phyloP scores from a whole-genome alignment of 306 rosid species.

The Albizia julibrissin region DNA sequence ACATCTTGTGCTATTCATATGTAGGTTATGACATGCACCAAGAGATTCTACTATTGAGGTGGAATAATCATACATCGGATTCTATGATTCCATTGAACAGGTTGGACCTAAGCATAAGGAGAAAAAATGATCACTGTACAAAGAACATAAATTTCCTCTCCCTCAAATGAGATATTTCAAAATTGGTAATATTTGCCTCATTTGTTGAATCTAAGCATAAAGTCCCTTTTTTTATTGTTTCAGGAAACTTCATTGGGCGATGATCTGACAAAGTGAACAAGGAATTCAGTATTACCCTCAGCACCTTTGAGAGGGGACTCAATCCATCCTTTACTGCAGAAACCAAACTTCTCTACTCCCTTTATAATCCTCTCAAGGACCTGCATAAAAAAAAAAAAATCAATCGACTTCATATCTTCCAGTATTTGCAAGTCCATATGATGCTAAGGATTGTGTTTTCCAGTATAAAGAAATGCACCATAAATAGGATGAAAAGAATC shows the following conservation, averaged over 20 bases:
- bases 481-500: neutral
- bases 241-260: conserved; percentile 17
- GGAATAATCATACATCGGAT: neutral
- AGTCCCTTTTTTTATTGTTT: neutral
- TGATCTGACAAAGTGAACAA: conserved; percentile 66
- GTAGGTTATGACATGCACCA: neutral
- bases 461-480: neutral
- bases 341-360: conserved; percentile 82
- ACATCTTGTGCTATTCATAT: neutral
- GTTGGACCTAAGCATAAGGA: neutral
- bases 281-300: conserved; percentile 91
- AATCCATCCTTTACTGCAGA: conserved; percentile 77
- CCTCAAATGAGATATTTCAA: conserved; percentile 11
- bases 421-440: neutral
- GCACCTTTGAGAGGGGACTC: conserved; percentile 95
- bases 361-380: conserved; percentile 81
- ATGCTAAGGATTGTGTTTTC: neutral
- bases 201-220: conserved; percentile 11
- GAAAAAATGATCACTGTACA: neutral
- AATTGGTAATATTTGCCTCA: neutral
- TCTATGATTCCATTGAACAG: neutral
- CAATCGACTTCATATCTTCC: conserved; percentile 16
- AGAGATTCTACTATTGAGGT: neutral
- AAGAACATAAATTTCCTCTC: conserved; percentile 11
- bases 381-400: conserved; percentile 40